Percentiles rank a stretch among this genome's conserved stretches.
These are phyloP conservation scores for Castanopsis chinensis DNA, from an alignment of 306 rosid species.

Conservation along the genomic window DNA sequence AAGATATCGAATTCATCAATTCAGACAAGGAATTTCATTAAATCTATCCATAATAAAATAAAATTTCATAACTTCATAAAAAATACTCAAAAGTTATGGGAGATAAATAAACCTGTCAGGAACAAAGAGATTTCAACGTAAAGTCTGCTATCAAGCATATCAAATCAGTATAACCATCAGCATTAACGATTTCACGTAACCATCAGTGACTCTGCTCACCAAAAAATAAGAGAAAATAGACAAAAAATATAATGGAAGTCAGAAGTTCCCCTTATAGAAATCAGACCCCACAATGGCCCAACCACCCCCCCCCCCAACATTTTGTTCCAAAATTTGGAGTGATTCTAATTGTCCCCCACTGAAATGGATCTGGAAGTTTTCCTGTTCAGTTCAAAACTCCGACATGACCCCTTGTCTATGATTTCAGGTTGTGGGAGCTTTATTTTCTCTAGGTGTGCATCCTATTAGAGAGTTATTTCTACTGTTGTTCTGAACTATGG, in stretches of 20 bases:
- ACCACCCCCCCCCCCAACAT: too few relatives aligned
- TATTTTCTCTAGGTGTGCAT: too few relatives aligned
- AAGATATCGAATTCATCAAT: neutral
- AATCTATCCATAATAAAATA: slow-evolving; percentile 30
- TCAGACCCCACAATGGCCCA: too few relatives aligned
- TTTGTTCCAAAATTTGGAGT: too few relatives aligned
- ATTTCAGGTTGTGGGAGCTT: too few relatives aligned
- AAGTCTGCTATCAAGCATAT: slow-evolving; percentile 84
- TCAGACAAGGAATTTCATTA: neutral
- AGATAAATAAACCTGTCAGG: slow-evolving; percentile 53
- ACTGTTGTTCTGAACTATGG: too few relatives aligned
- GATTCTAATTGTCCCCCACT: too few relatives aligned
- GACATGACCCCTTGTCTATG: too few relatives aligned
- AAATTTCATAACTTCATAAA: neutral
- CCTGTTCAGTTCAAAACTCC: too few relatives aligned
- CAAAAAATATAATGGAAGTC: neutral
- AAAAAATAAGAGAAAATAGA: neutral
- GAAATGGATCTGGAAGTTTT: too few relatives aligned
- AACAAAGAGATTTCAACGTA: slow-evolving; percentile 81
- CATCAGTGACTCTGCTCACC: neutral
- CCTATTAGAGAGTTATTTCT: too few relatives aligned
- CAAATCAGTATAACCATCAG: slow-evolving; percentile 94
- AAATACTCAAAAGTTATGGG: slow-evolving; percentile 16
- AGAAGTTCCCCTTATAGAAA: too few relatives aligned
- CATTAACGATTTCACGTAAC: slow-evolving; percentile 73